Base-by-base conservation (phyloP, 1,139 yeast species). In the Taphrina communis region DNA sequence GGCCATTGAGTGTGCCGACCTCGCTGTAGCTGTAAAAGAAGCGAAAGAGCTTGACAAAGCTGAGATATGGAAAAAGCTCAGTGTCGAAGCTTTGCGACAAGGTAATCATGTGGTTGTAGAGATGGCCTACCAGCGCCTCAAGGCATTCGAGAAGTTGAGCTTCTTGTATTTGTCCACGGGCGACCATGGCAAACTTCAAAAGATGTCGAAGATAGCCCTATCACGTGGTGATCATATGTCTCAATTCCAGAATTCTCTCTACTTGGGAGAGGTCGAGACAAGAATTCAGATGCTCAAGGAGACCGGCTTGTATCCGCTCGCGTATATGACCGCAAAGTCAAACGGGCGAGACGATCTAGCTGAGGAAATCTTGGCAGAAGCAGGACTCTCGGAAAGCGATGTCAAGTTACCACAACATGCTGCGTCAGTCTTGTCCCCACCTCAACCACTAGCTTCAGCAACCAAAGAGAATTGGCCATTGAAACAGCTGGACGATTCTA, bases 1-100 rank as follows among this genome's bases (percentile, higher is more conserved):
- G 75, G 98, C 99, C 39, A 83, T 94, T 73, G 97, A 94, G 80
- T 90, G 97, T 77, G 94, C 97, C 73, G 90, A 94, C 77, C 82
- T 95, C 73, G 84, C 83, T 38, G 90, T 90, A 73, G 99, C 99
- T n/a, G 82, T 90, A 66, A 88, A 85, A 72, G 97, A 93, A 80
- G 99, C 99, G 56, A 86, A 86, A 75, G 86, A 85, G 71, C 83
- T 95, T 75, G 86, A 90, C 76, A 84, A 84, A 72, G 81, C 85
- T 31, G 81, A 82, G 55, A 85, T 88, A 70, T 95, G 98, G 97
- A 89, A 87, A 74, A 86, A 85, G 74, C 82, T 95, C 70, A 96
- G 93, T 55, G 84, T 85, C 70, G 98, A 92, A 77, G 98, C 99
- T 4, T 81, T 93, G 72, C 82, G 83, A 72, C 98, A 94, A 80